Base-by-base conservation (phyloP, 805 yeast genomes). In the Debaryomyces prosopidis region DNA sequence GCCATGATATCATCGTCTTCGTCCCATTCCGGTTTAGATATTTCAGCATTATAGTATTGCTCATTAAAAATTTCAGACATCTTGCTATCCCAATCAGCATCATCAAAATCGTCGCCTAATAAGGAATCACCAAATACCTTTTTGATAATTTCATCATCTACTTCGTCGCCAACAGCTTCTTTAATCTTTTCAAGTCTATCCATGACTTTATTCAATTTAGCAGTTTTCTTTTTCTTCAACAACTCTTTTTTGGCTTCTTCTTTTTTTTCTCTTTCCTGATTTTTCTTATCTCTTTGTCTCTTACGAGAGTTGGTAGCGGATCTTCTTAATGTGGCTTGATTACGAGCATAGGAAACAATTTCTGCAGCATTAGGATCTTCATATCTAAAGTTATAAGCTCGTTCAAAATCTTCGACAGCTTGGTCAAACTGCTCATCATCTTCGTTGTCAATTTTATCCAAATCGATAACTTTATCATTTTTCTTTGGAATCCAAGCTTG, bases 311-410 rank as follows among this genome's bases (percentile, higher is more conserved):
- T 81, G 48, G 83, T 76, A 42, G 82, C 83, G 16, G 85, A 82
- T 61, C 99, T 78, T 70, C 99, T 84, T 60, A 90, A 76, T 0
- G 98, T 89, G 18, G 94, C 96, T 66, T 90, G 97, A 36, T 75
- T 85, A 79, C 99, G 89, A 2, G 98, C 97, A 71, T 92, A 94
- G 14, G 96, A 85, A 15, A 91, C 85, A 64, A 94, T 88, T 58
- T 92, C 97, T 0, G 92, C 89, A 5, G 96, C 79, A 52, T 83
- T 81, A 12, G 96, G 90, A 58, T 91, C 97, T 67, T 94, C 99
- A 63, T 80, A 94, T 62, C 99, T 80, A 76, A 92, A 92, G 60
- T 94, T 94, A 69, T 91, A 92, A 0, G 96, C 97, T 51, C 82
- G 82, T 66, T 94, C 99, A 57, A 89, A 90, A 58, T 81, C 73